Evolutionary conservation across 2,329 filamentous ascomycete genomes (phyloP), one percentile per base, ranked within the genome.

Genomic region (Rhinocladiella mackenziei): DNA sequence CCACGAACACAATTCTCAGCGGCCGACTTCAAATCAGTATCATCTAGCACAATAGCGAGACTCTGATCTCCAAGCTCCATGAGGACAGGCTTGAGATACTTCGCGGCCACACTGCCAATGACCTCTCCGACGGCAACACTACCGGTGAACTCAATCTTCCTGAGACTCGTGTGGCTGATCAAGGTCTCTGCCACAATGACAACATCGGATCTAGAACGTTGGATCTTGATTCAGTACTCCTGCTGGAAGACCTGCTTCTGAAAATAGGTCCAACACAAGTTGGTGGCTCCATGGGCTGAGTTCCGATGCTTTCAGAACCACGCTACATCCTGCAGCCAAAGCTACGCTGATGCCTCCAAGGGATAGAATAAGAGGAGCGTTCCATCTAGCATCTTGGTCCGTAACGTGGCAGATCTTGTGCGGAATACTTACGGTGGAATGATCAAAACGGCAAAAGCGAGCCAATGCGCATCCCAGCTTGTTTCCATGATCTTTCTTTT

Each of bases 61-160:
- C 95, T 89, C 60, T 96, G 95, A 55, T 89, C 89, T 53, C 89
- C 89, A 17, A 96, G 80, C 67, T 96, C 89, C 29, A 96, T 76
- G 5, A 88, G 86, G 29, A 95, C 84, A 42, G 83, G 81, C 54
- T 94, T 83, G 35, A 94, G 77, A 30, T 89, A 81, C 58, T 87
- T 84, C 17, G 86, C 78, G 1, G 87, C 88, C 3, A 87, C 85
- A 62, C 81, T 80, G 59, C 94, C 86, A 15, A 95, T 83, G 4
- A 86, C 80, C 37, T 94, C 70, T 8, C 89, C 89, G 38, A 86
- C 87, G 10, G 83, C 80, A 3, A 94, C 87, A 7, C 89, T 95
- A 23, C 89, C 89, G 1, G 89, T 95, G 65, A 96, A 96, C 68
- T 86, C 94, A 29, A 96, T 77, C 11, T 86, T 74, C 32, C 82